Conservation (phyloP, 2,329 filamentous ascomycete species). For the Colletotrichum somersetense region DNA sequence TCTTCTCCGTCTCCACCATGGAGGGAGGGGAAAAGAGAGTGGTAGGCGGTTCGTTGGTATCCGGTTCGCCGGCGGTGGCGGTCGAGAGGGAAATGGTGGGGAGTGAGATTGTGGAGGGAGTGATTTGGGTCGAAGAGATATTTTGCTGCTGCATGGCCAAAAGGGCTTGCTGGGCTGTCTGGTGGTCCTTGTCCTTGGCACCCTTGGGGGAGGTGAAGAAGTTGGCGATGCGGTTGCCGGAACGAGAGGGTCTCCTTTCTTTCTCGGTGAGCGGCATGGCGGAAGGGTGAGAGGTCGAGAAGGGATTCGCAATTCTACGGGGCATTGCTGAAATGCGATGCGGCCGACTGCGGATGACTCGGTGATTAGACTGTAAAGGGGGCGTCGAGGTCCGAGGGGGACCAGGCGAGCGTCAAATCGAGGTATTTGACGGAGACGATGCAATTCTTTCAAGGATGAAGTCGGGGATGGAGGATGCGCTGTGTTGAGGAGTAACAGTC, state of each 20-base stretch:
- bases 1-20: conserved; percentile 81
- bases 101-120: conserved; percentile 79
- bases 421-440: conserved; percentile 8
- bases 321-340: conserved; percentile 61
- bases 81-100: conserved; percentile 94
- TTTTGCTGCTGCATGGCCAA: conserved; percentile 74
- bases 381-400: conserved; percentile 19
- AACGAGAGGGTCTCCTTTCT: conserved; percentile 68
- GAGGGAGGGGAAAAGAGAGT: conserved; percentile 88
- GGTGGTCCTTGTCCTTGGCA: conserved; percentile 66
- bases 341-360: conserved; percentile 30
- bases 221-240: conserved; percentile 79
- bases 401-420: conserved; percentile 12
- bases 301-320: conserved; percentile 70
- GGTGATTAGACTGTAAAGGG: conserved; percentile 12
- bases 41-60: conserved; percentile 79
- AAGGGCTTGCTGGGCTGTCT: conserved; percentile 75
- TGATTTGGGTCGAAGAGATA: conserved; percentile 72
- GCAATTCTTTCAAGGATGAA: conserved; percentile 25
- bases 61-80: conserved; percentile 79
- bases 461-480: conserved; percentile 7
- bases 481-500: conserved; percentile 12
- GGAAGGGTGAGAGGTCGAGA: conserved; percentile 62
- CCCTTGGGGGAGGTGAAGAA: conserved; percentile 85
- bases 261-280: conserved; percentile 63